phyloP scores from a whole-genome alignment of 2,329 filamentous ascomycete genomes.

The Trichoderma simmonsii region DNA sequence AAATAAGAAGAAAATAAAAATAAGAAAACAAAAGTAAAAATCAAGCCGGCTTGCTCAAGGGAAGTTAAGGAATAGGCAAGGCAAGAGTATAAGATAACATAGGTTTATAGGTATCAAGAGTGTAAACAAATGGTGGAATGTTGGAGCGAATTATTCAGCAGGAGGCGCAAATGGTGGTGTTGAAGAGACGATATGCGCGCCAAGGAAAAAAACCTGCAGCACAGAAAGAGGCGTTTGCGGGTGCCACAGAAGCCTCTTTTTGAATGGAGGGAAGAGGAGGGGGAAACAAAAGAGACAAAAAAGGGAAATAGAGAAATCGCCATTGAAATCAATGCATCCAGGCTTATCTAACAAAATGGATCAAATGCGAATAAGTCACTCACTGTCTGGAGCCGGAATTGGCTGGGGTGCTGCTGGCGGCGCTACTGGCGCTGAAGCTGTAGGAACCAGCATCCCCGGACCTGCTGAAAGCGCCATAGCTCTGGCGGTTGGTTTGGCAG shows the following conservation, averaged over 20 bases:
- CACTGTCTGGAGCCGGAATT: slow-evolving; percentile 7
- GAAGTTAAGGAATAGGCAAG: background rate
- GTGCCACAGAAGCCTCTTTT: slow-evolving; percentile 4
- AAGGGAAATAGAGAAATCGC: background rate
- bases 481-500: background rate
- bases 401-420: slow-evolving; percentile 2
- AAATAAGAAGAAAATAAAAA: background rate
- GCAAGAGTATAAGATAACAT: background rate
- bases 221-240: slow-evolving; percentile 5
- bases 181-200: background rate
- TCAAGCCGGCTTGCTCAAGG: background rate
- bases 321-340: background rate
- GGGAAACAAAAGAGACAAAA: background rate
- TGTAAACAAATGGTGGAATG: background rate
- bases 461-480: slow-evolving; percentile 20
- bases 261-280: background rate
- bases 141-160: background rate
- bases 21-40: background rate
- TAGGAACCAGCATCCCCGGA: slow-evolving; percentile 14
- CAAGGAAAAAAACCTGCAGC: slow-evolving; percentile 15
- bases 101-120: background rate
- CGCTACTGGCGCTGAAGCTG: slow-evolving; percentile 12
- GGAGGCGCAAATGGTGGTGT: background rate
- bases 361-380: slow-evolving; percentile 2
- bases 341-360: background rate